These are phyloP conservation scores for Rauvolfia tetraphylla DNA, from an alignment of 257 asterid genomes.

Conservation along the genomic window DNA sequence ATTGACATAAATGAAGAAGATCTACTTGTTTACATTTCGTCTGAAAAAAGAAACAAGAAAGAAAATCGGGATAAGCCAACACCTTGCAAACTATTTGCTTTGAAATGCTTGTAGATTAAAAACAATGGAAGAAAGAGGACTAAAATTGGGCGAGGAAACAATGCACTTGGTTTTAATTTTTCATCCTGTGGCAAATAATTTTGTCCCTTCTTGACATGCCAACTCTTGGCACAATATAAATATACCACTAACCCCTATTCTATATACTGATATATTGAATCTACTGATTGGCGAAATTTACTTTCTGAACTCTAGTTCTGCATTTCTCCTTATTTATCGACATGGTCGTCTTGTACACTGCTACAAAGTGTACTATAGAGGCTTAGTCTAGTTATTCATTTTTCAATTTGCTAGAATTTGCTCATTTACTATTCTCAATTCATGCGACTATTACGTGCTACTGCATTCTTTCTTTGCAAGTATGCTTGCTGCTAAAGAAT, in stretches of 20 bases:
- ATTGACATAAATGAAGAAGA: not conserved
- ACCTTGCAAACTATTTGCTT: no score
- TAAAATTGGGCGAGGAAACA: not conserved
- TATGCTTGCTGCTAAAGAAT: slow-evolving; percentile 2
- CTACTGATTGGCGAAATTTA: not conserved
- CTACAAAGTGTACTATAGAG: not conserved
- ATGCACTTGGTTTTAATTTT: not conserved
- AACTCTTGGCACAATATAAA: not conserved
- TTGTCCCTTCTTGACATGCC: not conserved
- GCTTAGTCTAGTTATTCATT: not conserved
- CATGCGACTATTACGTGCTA: not conserved
- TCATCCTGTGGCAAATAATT: not conserved
- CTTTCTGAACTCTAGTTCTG: not conserved
- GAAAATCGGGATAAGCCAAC: not conserved
- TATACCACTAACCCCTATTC: not conserved
- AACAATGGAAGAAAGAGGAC: not conserved
- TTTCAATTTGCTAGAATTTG: not conserved
- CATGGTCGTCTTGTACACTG: not conserved
- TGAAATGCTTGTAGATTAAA: not conserved
- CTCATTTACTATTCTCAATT: not conserved
- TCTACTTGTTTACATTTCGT: not conserved
- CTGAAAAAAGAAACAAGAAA: not conserved
- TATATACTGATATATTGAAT: not conserved
- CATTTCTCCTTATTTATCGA: slow-evolving; percentile 3
- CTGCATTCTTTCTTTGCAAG: not conserved